phyloP scores from a whole-genome alignment of 148 eudicot genomes.

The Bassia scoparia region DNA sequence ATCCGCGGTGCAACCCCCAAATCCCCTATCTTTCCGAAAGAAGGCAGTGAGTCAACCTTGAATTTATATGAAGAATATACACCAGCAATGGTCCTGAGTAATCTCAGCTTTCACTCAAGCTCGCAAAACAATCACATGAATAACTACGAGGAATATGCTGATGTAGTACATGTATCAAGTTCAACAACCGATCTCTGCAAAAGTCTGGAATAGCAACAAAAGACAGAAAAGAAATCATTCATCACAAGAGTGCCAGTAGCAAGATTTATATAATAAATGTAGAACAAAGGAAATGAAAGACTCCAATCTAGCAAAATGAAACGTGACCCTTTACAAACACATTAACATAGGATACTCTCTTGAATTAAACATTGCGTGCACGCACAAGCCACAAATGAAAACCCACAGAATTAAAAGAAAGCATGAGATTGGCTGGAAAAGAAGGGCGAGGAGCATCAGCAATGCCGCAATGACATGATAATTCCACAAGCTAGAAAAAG shows the following conservation, averaged over 20 bases:
- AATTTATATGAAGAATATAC: constrained; percentile 10
- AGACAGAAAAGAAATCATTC: constrained; percentile 3
- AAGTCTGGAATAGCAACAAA: constrained; percentile 49
- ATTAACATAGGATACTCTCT: background rate
- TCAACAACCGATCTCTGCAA: constrained; percentile 91
- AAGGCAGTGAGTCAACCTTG: too few species aligned
- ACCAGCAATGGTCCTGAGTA: too few species aligned
- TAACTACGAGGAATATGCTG: constrained; percentile 37
- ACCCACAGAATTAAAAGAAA: background rate
- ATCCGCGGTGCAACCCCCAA: too few species aligned
- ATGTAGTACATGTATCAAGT: constrained; percentile 66
- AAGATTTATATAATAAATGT: background rate
- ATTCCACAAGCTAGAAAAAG: background rate
- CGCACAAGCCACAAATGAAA: background rate
- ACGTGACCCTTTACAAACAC: background rate
- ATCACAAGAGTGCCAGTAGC: background rate
- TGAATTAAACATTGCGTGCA: background rate
- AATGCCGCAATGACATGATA: background rate
- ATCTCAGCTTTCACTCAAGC: constrained; percentile 6
- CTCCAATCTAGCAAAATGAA: background rate
- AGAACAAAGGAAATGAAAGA: background rate
- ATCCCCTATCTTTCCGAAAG: too few species aligned
- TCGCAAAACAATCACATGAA: constrained; percentile 1
- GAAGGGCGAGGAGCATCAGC: background rate
- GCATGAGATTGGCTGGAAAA: background rate